Evolutionary conservation across 495 filamentous ascomycete genomes (phyloP).

Genomic region (Tuber brumale): DNA sequence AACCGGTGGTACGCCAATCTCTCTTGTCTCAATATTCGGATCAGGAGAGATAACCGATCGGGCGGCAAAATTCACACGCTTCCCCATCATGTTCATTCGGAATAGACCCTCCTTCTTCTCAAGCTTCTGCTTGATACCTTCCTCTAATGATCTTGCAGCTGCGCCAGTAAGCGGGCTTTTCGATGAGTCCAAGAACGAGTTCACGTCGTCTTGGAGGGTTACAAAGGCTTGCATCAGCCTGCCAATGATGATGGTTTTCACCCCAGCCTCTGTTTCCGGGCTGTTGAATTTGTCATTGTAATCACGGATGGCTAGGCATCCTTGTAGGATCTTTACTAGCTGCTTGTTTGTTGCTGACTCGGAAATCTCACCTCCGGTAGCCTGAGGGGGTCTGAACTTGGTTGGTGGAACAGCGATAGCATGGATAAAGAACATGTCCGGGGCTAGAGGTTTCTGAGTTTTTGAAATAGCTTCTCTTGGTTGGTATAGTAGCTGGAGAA

Average conservation of each 20-base stretch:
- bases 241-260: slow-evolving; percentile 41
- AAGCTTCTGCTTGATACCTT: slow-evolving; percentile 93
- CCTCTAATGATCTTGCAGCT: slow-evolving; percentile 61
- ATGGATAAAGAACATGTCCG: slow-evolving; percentile 91
- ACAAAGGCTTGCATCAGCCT: slow-evolving; percentile 45
- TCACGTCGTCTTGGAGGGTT: slow-evolving; percentile 79
- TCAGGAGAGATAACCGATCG: slow-evolving; percentile 97
- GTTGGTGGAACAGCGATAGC: slow-evolving; percentile 83
- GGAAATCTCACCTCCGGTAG: slow-evolving; percentile 67
- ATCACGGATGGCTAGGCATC: slow-evolving; percentile 61
- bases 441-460: slow-evolving; percentile 50
- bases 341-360: slow-evolving; percentile 66
- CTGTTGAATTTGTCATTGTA: slow-evolving; percentile 66
- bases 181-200: slow-evolving; percentile 79
- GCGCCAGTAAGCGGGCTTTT: slow-evolving; percentile 70
- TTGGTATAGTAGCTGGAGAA: slow-evolving; percentile 75
- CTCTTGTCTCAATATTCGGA: slow-evolving; percentile 96
- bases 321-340: slow-evolving; percentile 71
- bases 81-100: slow-evolving; percentile 99
- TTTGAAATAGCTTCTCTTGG: slow-evolving; percentile 55
- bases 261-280: slow-evolving; percentile 44
- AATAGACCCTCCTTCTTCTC: slow-evolving; percentile 99
- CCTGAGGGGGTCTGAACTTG: slow-evolving; percentile 79
- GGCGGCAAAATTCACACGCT: slow-evolving; percentile 97
- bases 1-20: slow-evolving; percentile 94